Evolutionary conservation across 106 monocot genomes (phyloP).

Genomic region (Allium sativum): DNA sequence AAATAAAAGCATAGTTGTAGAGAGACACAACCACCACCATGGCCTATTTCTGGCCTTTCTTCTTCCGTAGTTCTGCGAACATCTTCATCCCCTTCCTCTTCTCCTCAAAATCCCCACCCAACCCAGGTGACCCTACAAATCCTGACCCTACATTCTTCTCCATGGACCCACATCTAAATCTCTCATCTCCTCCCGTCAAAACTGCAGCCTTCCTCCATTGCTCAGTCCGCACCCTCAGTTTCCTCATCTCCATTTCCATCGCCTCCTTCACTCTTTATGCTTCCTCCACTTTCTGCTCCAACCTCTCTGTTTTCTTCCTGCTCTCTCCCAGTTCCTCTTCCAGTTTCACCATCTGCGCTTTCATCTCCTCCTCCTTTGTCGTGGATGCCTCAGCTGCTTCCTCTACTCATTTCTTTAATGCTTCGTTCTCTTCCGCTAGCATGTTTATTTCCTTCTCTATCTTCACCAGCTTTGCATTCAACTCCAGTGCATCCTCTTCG

Average conservation of each 20-base stretch:
- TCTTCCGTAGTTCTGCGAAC: slow-evolving; percentile 82
- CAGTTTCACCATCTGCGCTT: slow-evolving; percentile 19
- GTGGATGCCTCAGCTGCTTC: slow-evolving; percentile 22
- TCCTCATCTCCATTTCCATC: slow-evolving; percentile 52
- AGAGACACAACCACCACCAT: not conserved
- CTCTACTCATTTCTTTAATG: slow-evolving; percentile 28
- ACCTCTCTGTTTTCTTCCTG: slow-evolving; percentile 16
- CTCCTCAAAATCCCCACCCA: slow-evolving; percentile 16
- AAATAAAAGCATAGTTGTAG: not conserved
- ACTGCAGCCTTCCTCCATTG: slow-evolving; percentile 89
- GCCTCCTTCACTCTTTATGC: slow-evolving; percentile 24
- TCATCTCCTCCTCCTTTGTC: slow-evolving; percentile 43
- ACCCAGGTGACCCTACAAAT: slow-evolving; percentile 31
- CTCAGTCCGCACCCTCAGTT: slow-evolving; percentile 59
- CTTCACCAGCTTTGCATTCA: slow-evolving; percentile 26
- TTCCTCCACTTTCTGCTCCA: slow-evolving; percentile 39
- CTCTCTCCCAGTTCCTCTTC: slow-evolving; percentile 33
- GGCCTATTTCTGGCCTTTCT: slow-evolving; percentile 52
- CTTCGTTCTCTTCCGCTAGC: slow-evolving; percentile 21
- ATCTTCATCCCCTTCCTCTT: slow-evolving; percentile 53
- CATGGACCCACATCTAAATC: slow-evolving; percentile 38
- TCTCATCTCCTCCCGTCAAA: slow-evolving; percentile 11
- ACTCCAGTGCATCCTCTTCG: slow-evolving; percentile 13
- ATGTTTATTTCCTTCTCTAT: slow-evolving; percentile 27
- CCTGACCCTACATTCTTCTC: slow-evolving; percentile 27